Conservation (phyloP, 257 asterid species). For the Euphrasia confusa region DNA sequence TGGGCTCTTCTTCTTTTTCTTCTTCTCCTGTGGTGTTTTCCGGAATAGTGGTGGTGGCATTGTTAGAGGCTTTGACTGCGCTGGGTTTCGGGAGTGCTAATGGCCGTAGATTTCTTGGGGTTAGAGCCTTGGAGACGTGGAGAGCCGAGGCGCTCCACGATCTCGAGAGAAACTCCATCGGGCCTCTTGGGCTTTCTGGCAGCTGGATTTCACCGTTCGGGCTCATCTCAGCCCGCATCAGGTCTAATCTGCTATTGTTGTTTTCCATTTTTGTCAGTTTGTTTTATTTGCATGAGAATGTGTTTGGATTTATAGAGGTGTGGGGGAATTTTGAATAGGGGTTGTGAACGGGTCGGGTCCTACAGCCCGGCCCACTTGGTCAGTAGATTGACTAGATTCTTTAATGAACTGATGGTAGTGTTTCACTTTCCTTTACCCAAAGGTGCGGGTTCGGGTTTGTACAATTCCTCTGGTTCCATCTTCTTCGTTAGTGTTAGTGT, state of each 20-base stretch:
- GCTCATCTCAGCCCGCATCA: conserved; percentile 56
- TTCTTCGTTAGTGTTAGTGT: background rate
- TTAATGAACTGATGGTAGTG: conserved; percentile 15
- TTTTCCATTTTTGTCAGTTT: background rate
- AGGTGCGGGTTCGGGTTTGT: conserved; percentile 10
- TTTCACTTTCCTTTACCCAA: conserved; percentile 6
- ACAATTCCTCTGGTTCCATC: conserved; percentile 23
- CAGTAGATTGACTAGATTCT: conserved; percentile 34
- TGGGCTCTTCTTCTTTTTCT: conserved; percentile 46
- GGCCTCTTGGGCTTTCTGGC: conserved; percentile 96
- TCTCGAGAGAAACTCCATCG: conserved; percentile 92
- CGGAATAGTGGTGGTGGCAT: conserved; percentile 29
- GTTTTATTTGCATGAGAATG: conserved; percentile 25
- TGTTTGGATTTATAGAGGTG: conserved; percentile 21
- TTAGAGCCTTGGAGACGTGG: conserved; percentile 64
- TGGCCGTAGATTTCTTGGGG: conserved; percentile 35
- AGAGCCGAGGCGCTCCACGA: conserved; percentile 96
- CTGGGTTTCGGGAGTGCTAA: conserved; percentile 19
- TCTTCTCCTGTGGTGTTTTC: conserved; percentile 35
- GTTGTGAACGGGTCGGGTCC: conserved; percentile 19
- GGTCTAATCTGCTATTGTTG: conserved; percentile 45
- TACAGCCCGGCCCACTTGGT: conserved; percentile 40
- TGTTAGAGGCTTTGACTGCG: background rate
- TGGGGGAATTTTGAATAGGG: conserved; percentile 20
- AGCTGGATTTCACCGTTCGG: conserved; percentile 44